Evolutionary conservation across 176 grass and related monocot genomes (phyloP).

Genomic region (Carex cristatella): DNA sequence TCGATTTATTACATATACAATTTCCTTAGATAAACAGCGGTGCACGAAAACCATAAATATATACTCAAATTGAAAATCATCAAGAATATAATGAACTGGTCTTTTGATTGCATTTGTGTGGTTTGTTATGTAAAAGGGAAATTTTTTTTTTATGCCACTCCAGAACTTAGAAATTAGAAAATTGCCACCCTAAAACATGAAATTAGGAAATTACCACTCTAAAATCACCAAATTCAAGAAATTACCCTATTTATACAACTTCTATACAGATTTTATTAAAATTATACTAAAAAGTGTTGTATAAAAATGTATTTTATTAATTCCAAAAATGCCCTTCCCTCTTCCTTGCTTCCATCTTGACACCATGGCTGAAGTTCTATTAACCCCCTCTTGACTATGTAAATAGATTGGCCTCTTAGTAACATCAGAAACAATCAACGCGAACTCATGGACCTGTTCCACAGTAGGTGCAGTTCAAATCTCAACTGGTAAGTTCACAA

Average conservation of each 20-base stretch:
- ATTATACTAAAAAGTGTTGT: too few relatives aligned
- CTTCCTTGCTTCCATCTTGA: constrained; percentile 76
- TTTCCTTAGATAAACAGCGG: not conserved
- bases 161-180: too few relatives aligned
- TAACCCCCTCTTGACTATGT: constrained; percentile 82
- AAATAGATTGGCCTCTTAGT: constrained; percentile 73
- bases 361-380: constrained; percentile 89
- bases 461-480: constrained; percentile 63
- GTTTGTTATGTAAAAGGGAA: not conserved
- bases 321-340: too few relatives aligned
- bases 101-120: not conserved
- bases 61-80: not conserved
- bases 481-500: constrained; percentile 81
- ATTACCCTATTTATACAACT: too few relatives aligned
- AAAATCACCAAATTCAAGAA: too few relatives aligned
- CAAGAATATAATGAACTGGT: not conserved
- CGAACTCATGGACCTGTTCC: constrained; percentile 75
- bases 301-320: too few relatives aligned
- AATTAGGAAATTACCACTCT: too few relatives aligned
- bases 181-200: too few relatives aligned
- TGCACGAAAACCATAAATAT: not conserved
- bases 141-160: too few relatives aligned
- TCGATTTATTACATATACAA: not conserved
- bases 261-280: too few relatives aligned
- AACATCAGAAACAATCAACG: constrained; percentile 55